Evolutionary conservation across 352 stramenopile species (phyloP).

Genomic region (Phytophthora sp.): DNA sequence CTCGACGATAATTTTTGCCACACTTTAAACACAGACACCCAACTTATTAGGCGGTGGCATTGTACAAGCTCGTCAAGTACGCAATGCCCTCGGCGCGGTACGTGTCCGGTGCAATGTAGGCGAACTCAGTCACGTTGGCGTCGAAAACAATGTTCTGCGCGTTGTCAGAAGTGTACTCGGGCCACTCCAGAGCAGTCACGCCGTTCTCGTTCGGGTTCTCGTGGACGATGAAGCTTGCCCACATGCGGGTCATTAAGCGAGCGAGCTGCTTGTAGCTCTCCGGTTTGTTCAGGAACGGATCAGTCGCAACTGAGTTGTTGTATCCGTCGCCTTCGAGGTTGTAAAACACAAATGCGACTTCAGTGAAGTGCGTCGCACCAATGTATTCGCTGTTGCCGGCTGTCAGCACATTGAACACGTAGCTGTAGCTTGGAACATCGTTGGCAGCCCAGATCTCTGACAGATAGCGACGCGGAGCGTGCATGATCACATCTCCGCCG

Average conservation of each 20-base stretch:
- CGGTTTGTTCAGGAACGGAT: slow-evolving; percentile 31
- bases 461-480: slow-evolving; percentile 23
- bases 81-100: slow-evolving; percentile 33
- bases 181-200: slow-evolving; percentile 24
- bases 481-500: slow-evolving; percentile 19
- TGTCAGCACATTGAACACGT: slow-evolving; percentile 31
- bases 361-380: slow-evolving; percentile 29
- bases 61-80: slow-evolving; percentile 18
- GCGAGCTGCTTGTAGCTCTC: slow-evolving; percentile 22
- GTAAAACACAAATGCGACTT: slow-evolving; percentile 39
- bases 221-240: slow-evolving; percentile 35
- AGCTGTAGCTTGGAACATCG: slow-evolving; percentile 30
- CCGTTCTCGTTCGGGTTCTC: slow-evolving; percentile 18
- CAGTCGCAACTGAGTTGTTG: slow-evolving; percentile 19
- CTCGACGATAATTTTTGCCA: too few relatives aligned
- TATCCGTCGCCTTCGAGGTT: slow-evolving; percentile 31
- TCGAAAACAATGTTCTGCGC: slow-evolving; percentile 36
- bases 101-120: slow-evolving; percentile 23
- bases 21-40: not conserved
- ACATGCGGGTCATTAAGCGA: slow-evolving; percentile 32
- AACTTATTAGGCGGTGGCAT: slow-evolving; percentile 6
- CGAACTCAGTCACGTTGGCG: slow-evolving; percentile 15
- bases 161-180: slow-evolving; percentile 21
- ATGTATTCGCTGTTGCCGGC: slow-evolving; percentile 9
- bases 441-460: slow-evolving; percentile 29